Evolutionary conservation across 2,329 filamentous ascomycete genomes (phyloP).

Genomic region (Arthrobotrys conoides): DNA sequence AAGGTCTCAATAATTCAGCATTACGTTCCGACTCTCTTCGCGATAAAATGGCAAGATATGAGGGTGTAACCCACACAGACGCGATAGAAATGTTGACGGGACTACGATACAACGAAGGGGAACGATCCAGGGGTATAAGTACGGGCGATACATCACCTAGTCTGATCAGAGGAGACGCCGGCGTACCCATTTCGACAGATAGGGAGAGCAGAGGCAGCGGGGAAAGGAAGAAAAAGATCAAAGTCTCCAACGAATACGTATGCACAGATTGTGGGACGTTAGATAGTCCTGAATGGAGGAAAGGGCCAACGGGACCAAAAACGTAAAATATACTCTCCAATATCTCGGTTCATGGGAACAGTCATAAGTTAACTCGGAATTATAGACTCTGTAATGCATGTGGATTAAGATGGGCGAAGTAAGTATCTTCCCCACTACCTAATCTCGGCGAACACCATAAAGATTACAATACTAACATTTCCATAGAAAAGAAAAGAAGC

Average conservation of each 20-base stretch:
- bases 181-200: conserved; percentile 85
- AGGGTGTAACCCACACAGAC: conserved; percentile 82
- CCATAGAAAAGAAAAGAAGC: conserved; percentile 64
- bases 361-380: not conserved
- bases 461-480: not conserved
- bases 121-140: conserved; percentile 87
- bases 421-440: conserved; percentile 65
- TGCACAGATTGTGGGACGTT: conserved; percentile 96
- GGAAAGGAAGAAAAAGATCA: conserved; percentile 89
- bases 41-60: conserved; percentile 87
- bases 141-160: conserved; percentile 86
- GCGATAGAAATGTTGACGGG: conserved; percentile 95
- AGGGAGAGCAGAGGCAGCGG: conserved; percentile 77
- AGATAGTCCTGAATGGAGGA: conserved; percentile 95
- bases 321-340: conserved; percentile 69
- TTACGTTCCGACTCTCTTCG: conserved; percentile 77
- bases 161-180: conserved; percentile 86
- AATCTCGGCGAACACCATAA: not conserved
- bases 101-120: conserved; percentile 86
- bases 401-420: conserved; percentile 81
- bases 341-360: not conserved
- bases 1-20: conserved; percentile 73
- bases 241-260: conserved; percentile 88
- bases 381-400: conserved; percentile 86
- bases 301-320: conserved; percentile 91